These are phyloP conservation scores for Ascochyta rabiei DNA, from an alignment of 2,329 filamentous ascomycete species.

Conservation along the genomic window DNA sequence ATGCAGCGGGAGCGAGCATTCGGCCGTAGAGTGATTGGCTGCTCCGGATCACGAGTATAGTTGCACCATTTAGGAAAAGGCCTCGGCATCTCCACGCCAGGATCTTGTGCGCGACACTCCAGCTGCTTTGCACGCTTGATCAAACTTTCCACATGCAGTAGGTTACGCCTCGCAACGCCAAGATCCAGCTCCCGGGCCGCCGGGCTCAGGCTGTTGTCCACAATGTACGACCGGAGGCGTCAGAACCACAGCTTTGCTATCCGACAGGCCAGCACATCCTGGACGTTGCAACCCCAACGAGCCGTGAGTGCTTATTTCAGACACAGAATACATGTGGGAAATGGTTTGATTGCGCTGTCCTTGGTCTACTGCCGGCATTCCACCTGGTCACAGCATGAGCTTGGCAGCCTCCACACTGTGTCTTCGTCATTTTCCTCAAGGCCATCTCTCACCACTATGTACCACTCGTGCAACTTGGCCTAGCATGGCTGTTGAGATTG, in stretches of 20 bases:
- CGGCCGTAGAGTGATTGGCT: constrained; percentile 17
- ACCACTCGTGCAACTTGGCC: neutral
- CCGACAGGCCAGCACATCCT: neutral
- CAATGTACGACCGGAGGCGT: neutral
- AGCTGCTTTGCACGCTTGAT: neutral
- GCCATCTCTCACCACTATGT: no score
- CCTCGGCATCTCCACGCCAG: constrained; percentile 11
- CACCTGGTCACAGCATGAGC: neutral
- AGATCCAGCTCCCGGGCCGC: constrained; percentile 2
- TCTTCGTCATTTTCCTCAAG: no score
- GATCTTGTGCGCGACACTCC: neutral
- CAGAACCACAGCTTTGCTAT: neutral
- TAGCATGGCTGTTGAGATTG: neutral
- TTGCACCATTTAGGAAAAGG: neutral
- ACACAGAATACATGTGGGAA: neutral
- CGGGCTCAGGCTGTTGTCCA: neutral
- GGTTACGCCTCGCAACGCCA: neutral
- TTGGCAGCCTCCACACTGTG: no score
- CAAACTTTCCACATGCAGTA: neutral
- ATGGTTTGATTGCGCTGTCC: neutral
- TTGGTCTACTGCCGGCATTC: neutral
- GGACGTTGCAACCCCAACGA: neutral
- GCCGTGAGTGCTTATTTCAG: neutral
- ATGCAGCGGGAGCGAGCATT: constrained; percentile 19
- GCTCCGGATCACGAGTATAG: neutral